Evolutionary conservation across 2,329 filamentous ascomycete species (phyloP), one percentile per base, ranked within the genome.

Genomic region (Calonectria hongkongensis): DNA sequence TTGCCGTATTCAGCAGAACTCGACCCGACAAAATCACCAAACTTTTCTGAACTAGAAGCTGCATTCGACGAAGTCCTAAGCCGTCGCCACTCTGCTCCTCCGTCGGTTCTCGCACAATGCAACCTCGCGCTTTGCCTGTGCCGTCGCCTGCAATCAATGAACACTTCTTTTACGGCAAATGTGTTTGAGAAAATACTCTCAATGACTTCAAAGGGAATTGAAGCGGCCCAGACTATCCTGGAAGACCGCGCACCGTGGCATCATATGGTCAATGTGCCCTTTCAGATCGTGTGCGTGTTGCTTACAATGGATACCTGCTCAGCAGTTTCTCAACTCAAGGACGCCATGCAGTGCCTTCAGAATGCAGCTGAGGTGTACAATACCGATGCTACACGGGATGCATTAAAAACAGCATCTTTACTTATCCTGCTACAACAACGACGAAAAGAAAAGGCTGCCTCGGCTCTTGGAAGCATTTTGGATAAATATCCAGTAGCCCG

Each of bases 221-320:
- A 83, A 27, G 87, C 88, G 0, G 88, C 89, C 0, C 83, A 85
- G 7, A 80, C 79, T 7, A 86, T 91, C 78, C 82, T 88, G 0
- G 82, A 84, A 2, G 80, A 81, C 12, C 82, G 83, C 15, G 83
- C 84, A 3, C 89, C 89, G 0, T 92, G 90, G 90, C 90, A 91
- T 75, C 89, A 92, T 70, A 86, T 89, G 56, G 89, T 88, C 33
- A 91, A 92, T 62, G 88, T 91, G 0, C 90, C 90, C 0, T 92
- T 92, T 73, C 90, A 91, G 66, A 86, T 89, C 0, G 85, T 91
- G 36, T 91, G 89, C 71, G 84, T 89, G 0, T 81, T 91, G 6
- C 82, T 92, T 2, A 88, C 88, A 0, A 89, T 91, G 62, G 89
- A 92, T 64, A 89, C 84, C 0, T 84, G 84, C 0, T 83, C 88